Percentiles rank a stretch among this genome's conserved stretches.
These are phyloP conservation scores for Termitomyces sp. DNA, from an alignment of 768 basidiomycete genomes.

Conservation along the genomic window DNA sequence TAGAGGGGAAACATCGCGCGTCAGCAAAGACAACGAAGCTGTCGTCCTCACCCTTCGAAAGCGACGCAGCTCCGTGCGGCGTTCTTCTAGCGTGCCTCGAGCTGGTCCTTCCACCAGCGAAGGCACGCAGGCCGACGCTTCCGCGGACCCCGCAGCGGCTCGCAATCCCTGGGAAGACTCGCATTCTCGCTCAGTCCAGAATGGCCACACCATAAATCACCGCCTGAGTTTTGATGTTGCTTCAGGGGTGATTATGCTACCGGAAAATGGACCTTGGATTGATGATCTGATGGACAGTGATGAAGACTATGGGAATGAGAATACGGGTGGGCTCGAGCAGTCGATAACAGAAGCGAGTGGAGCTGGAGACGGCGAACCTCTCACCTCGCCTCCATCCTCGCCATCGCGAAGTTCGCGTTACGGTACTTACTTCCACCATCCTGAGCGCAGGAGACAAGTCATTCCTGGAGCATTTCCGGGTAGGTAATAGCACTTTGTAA, in stretches of 20 bases:
- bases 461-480: constrained; percentile 61
- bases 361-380: constrained; percentile 14
- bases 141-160: constrained; percentile 21
- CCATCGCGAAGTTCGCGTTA: constrained; percentile 53
- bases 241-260: constrained; percentile 84
- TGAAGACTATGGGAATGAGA: constrained; percentile 36
- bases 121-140: constrained; percentile 5
- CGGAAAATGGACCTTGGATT: constrained; percentile 69
- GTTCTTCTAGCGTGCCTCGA: background rate
- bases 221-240: constrained; percentile 82
- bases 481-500: constrained; percentile 4
- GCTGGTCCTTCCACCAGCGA: constrained; percentile 12
- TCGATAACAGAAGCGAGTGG: constrained; percentile 21
- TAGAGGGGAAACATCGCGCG: constrained; percentile 29
- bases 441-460: constrained; percentile 56
- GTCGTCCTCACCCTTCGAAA: constrained; percentile 82
- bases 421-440: constrained; percentile 84
- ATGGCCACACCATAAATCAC: constrained; percentile 35
- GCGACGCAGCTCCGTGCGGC: constrained; percentile 36
- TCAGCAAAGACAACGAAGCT: constrained; percentile 48
- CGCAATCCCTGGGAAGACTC: constrained; percentile 66
- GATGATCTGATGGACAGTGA: constrained; percentile 44
- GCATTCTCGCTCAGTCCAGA: constrained; percentile 19
- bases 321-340: constrained; percentile 23
- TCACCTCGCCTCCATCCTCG: constrained; percentile 19